Evolutionary conservation across 768 basidiomycete species (phyloP).

Genomic region (Crassisporium funariophilum): DNA sequence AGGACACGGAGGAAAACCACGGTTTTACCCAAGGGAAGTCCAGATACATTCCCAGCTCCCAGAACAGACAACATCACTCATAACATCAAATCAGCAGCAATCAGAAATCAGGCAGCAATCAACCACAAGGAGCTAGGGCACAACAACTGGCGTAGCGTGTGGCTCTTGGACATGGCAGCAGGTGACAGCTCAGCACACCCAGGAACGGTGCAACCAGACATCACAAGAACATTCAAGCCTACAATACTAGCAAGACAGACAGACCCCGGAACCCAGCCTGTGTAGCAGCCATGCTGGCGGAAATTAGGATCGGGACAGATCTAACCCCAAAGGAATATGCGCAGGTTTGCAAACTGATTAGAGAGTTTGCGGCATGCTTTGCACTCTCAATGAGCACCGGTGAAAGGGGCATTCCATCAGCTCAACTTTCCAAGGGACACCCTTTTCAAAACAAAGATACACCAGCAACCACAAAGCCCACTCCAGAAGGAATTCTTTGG

Average conservation of each 20-base stretch:
- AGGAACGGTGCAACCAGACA: neutral
- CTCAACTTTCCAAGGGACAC: constrained; percentile 32
- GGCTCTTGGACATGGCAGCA: constrained; percentile 8
- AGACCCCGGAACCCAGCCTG: constrained; percentile 26
- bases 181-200: neutral
- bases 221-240: neutral
- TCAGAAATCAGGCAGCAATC: neutral
- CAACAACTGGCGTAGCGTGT: constrained; percentile 9
- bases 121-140: neutral
- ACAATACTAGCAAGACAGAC: constrained; percentile 19
- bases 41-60: too few species aligned
- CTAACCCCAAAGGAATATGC: constrained; percentile 21
- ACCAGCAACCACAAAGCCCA: constrained; percentile 28
- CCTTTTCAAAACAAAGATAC: constrained; percentile 29
- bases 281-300: constrained; percentile 18
- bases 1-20: too few species aligned
- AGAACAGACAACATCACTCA: too few species aligned
- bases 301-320: constrained; percentile 31
- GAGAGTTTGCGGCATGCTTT: constrained; percentile 39
- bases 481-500: constrained; percentile 31
- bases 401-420: constrained; percentile 32
- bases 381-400: constrained; percentile 31
- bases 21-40: too few species aligned
- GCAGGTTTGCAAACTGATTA: constrained; percentile 22
- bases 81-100: too few species aligned